A percentile compares a stretch with the other conserved stretches of the same genome.
phyloP scores from a whole-genome alignment of 2,329 filamentous ascomycete species.

The Ascochyta lentis region DNA sequence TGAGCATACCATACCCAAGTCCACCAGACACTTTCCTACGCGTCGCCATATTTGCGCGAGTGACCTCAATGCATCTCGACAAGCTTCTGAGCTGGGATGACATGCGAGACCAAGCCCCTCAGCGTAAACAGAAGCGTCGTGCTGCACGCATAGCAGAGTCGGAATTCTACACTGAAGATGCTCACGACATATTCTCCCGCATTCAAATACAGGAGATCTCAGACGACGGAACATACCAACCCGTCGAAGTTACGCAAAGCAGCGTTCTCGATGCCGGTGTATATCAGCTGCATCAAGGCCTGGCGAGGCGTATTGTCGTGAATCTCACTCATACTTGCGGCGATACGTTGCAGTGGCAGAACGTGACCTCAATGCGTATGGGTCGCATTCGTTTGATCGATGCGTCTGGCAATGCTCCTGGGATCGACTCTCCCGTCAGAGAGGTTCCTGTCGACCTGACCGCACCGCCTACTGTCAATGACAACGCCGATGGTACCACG shows the following conservation, averaged over 20 bases:
- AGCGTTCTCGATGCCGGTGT: slow-evolving; percentile 85
- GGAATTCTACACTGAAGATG: slow-evolving; percentile 91
- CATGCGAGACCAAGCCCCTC: slow-evolving; percentile 78
- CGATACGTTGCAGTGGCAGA: slow-evolving; percentile 86
- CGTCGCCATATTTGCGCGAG: slow-evolving; percentile 89
- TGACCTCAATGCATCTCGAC: slow-evolving; percentile 92
- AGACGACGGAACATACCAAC: slow-evolving; percentile 87
- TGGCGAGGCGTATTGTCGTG: slow-evolving; percentile 87
- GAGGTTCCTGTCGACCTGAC: slow-evolving; percentile 81
- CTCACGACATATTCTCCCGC: slow-evolving; percentile 88
- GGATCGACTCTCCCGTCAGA: slow-evolving; percentile 72
- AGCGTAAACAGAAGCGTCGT: slow-evolving; percentile 64
- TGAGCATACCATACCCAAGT: slow-evolving; percentile 86
- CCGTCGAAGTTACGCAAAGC: slow-evolving; percentile 89
- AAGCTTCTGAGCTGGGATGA: slow-evolving; percentile 99
- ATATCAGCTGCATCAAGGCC: slow-evolving; percentile 92
- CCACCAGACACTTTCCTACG: slow-evolving; percentile 77
- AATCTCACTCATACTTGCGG: slow-evolving; percentile 92
- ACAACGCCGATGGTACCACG: slow-evolving; percentile 88
- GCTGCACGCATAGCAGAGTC: slow-evolving; percentile 81
- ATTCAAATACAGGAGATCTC: slow-evolving; percentile 90
- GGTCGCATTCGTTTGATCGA: slow-evolving; percentile 85
- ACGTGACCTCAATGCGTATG: slow-evolving; percentile 77
- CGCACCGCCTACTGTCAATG: slow-evolving; percentile 77
- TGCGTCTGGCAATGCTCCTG: slow-evolving; percentile 81